Evolutionary conservation across 805 yeast genomes (phyloP).

Genomic region (Candida alai): DNA sequence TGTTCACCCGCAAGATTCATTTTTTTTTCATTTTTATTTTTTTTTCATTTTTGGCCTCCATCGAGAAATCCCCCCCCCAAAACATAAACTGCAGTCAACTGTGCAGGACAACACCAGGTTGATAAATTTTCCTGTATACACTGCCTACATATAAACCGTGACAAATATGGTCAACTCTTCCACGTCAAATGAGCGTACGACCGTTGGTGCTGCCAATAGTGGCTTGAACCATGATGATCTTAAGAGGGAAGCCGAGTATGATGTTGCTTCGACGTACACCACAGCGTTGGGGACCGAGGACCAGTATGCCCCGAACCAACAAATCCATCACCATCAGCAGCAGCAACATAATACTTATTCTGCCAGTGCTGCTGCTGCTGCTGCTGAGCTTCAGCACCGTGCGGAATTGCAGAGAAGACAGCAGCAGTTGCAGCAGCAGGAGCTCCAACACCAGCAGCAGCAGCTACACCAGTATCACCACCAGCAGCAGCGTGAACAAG

Average conservation of each 20-base stretch:
- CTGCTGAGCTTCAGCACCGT: constrained; percentile 19
- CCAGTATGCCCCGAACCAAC: constrained; percentile 9
- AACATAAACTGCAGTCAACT: constrained; percentile 1
- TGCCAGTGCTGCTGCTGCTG: constrained; percentile 13
- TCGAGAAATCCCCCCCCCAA: too few relatives aligned
- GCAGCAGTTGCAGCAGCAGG: constrained; percentile 17
- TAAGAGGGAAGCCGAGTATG: constrained; percentile 3
- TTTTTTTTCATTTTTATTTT: too few relatives aligned
- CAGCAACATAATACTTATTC: constrained; percentile 15
- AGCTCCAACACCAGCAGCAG: constrained; percentile 13
- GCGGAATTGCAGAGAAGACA: constrained; percentile 15
- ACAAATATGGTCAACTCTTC: constrained; percentile 17
- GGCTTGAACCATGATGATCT: constrained; percentile 11
- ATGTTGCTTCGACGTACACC: too few relatives aligned
- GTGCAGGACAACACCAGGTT: constrained; percentile 3
- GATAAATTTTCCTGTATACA: constrained; percentile 3
- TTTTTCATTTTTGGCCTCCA: too few relatives aligned
- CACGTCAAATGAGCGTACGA: constrained; percentile 27
- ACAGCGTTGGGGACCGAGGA: constrained; percentile 10
- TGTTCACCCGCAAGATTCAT: too few relatives aligned
- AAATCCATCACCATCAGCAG: constrained; percentile 12
- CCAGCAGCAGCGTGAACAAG: constrained; percentile 14
- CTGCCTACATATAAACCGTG: too few relatives aligned
- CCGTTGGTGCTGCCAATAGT: constrained; percentile 13
- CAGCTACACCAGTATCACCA: constrained; percentile 12